Conservation (phyloP, 371 early-diverging fungal species). For the Nosema muscidifuracis region DNA sequence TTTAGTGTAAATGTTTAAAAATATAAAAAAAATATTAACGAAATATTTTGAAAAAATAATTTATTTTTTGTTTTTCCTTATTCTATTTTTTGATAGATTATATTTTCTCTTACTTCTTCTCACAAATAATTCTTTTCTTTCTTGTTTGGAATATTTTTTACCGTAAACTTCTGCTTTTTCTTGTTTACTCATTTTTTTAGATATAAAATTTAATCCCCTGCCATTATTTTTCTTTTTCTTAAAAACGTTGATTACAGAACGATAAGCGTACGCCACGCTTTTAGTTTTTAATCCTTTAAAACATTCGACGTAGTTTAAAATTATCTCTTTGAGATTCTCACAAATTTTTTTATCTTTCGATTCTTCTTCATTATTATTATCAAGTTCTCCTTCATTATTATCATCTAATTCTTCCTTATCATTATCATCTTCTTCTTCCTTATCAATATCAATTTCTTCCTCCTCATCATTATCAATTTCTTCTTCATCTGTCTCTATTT, state of each 20-base stretch:
- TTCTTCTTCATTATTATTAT: background rate
- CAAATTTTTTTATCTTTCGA: background rate
- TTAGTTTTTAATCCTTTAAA: constrained; percentile 43
- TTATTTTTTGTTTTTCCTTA: constrained; percentile 26
- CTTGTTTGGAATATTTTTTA: constrained; percentile 26
- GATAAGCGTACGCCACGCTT: constrained; percentile 31
- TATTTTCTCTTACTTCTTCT: constrained; percentile 23
- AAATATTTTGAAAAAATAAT: no score
- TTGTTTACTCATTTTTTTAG: constrained; percentile 51
- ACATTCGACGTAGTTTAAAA: constrained; percentile 27
- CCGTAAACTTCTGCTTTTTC: constrained; percentile 43
- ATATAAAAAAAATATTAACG: background rate
- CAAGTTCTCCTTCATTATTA: background rate
- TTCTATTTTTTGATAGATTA: constrained; percentile 28
- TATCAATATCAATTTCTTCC: no score
- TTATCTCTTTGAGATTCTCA: constrained; percentile 14
- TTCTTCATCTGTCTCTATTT: background rate
- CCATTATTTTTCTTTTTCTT: constrained; percentile 25
- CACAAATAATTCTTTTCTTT: background rate
- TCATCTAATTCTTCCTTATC: background rate
- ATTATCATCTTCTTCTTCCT: background rate
- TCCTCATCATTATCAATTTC: no score
- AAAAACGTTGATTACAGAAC: constrained; percentile 36
- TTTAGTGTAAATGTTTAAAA: background rate
- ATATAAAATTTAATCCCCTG: constrained; percentile 29